A percentile compares a stretch with the other conserved stretches of the same genome.
Conservation (phyloP, 2,329 filamentous ascomycete genomes). For the Albifimbria verrucaria region DNA sequence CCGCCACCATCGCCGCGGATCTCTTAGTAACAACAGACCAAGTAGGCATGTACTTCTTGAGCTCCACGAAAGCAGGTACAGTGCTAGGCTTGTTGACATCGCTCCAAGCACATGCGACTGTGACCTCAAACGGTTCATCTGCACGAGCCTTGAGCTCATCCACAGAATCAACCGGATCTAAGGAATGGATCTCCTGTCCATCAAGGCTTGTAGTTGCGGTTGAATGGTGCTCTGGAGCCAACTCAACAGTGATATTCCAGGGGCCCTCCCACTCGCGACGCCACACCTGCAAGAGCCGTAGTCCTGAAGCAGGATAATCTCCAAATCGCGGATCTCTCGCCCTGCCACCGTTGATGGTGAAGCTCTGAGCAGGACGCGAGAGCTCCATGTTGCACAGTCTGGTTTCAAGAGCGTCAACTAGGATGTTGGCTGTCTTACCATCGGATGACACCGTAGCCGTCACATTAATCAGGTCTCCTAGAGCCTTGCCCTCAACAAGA, state of each 20-base stretch:
- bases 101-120: conserved; percentile 79
- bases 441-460: conserved; percentile 29
- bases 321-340: conserved; percentile 63
- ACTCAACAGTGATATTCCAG: conserved; percentile 60
- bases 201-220: neutral
- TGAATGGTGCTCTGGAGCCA: conserved; percentile 14
- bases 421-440: conserved; percentile 55
- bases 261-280: conserved; percentile 72
- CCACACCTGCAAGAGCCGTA: conserved; percentile 73
- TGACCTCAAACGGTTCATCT: conserved; percentile 49
- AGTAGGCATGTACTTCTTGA: conserved; percentile 68
- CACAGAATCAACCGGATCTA: too few relatives aligned
- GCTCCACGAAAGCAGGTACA: conserved; percentile 83
- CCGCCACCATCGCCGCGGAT: conserved; percentile 77
- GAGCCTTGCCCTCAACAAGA: conserved; percentile 48
- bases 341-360: conserved; percentile 60
- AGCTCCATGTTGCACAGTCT: conserved; percentile 75
- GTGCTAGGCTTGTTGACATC: conserved; percentile 70
- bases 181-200: too few relatives aligned
- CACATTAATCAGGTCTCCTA: conserved; percentile 60
- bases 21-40: conserved; percentile 80
- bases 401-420: conserved; percentile 70
- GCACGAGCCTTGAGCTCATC: neutral
- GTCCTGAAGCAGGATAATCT: conserved; percentile 57
- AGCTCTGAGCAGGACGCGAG: conserved; percentile 60